These are phyloP conservation scores for Zymoseptoria brevis DNA, from an alignment of 2,329 filamentous ascomycete genomes.

Conservation along the genomic window DNA sequence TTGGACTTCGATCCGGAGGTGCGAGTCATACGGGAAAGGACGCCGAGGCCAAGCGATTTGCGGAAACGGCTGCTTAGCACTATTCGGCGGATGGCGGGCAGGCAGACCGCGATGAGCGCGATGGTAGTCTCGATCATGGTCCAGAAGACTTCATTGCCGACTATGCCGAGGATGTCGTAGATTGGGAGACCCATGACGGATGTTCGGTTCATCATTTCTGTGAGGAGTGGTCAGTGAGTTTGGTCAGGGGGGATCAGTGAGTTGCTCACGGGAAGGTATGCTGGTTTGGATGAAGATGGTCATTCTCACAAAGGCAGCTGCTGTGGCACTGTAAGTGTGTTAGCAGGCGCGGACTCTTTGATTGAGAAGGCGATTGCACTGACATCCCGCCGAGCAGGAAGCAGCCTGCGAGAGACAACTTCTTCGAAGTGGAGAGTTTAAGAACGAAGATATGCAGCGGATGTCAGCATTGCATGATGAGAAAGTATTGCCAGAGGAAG, in stretches of 20 bases:
- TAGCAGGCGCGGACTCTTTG: background rate
- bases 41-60: conserved; percentile 2
- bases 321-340: conserved; percentile 1
- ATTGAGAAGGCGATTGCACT: background rate
- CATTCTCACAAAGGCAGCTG: conserved; percentile 12
- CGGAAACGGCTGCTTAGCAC: conserved; percentile 5
- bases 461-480: background rate
- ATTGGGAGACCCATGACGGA: conserved; percentile 7
- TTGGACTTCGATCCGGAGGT: background rate
- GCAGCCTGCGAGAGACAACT: conserved; percentile 9
- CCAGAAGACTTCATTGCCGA: conserved; percentile 11
- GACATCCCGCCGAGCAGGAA: conserved; percentile 7
- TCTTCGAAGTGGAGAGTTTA: conserved; percentile 6
- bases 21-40: conserved; percentile 1
- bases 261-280: conserved; percentile 3
- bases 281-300: conserved; percentile 9
- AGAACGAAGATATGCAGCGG: conserved; percentile 6
- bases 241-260: background rate
- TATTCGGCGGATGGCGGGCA: conserved; percentile 6
- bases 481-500: background rate
- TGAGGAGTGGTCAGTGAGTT: background rate
- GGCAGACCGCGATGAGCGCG: conserved; percentile 10
- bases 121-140: conserved; percentile 11
- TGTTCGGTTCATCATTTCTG: conserved; percentile 6
- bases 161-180: conserved; percentile 14